These are phyloP conservation scores for Plasmopara halstedii DNA, from an alignment of 352 stramenopile genomes.

Conservation along the genomic window DNA sequence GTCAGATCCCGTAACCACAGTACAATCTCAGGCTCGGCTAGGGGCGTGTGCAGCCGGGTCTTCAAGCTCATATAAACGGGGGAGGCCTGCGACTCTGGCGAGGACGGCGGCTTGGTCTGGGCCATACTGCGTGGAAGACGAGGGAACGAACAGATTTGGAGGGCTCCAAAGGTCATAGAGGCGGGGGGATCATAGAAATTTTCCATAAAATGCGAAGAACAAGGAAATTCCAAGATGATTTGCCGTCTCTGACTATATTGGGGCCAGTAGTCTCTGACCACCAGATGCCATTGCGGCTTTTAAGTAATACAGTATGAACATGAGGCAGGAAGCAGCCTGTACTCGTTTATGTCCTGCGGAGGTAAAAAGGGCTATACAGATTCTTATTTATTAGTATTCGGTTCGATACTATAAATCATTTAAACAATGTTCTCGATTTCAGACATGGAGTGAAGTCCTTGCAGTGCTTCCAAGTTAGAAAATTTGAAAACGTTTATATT, in stretches of 20 bases:
- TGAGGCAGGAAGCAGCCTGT: too few species aligned
- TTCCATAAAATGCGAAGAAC: conserved; percentile 5
- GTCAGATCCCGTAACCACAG: conserved; percentile 16
- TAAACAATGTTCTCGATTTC: too few species aligned
- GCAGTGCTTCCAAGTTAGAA: too few species aligned
- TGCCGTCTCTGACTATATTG: not conserved
- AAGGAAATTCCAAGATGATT: not conserved
- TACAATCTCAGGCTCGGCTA: conserved; percentile 17
- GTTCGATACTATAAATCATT: too few species aligned
- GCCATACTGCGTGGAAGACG: conserved; percentile 2
- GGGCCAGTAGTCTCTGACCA: not conserved
- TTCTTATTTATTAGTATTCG: too few species aligned
- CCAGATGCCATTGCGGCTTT: too few species aligned
- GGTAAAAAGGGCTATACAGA: too few species aligned
- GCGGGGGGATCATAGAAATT: not conserved
- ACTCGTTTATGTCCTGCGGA: too few species aligned
- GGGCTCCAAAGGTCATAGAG: not conserved
- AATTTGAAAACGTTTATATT: too few species aligned
- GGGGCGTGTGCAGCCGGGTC: conserved; percentile 10
- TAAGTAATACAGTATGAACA: too few species aligned
- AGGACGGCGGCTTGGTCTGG: not conserved
- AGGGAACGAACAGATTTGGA: not conserved
- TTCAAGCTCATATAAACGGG: conserved; percentile 11
- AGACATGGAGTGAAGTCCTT: too few species aligned
- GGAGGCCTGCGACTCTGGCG: conserved; percentile 8